Conservation (phyloP, 208 protist species). For the Crithidia brevicula region DNA sequence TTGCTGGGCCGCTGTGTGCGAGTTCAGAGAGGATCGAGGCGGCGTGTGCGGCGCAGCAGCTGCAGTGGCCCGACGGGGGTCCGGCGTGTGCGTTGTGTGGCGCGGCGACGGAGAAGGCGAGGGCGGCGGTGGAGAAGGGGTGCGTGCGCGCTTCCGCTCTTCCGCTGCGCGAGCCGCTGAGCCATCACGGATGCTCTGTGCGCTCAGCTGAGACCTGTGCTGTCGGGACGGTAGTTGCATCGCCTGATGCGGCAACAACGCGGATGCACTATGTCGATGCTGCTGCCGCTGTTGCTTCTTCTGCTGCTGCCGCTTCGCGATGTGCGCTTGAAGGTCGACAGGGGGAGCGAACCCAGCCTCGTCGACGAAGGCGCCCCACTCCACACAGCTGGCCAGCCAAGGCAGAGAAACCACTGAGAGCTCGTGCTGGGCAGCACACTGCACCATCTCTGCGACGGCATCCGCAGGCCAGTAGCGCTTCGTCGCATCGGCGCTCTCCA, state of each 20-base stretch:
- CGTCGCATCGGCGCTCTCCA: background rate
- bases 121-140: background rate
- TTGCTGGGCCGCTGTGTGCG: too few relatives aligned
- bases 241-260: background rate
- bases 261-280: background rate
- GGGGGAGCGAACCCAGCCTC: slow-evolving; percentile 29
- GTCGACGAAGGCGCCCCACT: slow-evolving; percentile 75
- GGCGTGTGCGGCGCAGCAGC: slow-evolving; percentile 17
- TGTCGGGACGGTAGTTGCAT: background rate
- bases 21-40: background rate
- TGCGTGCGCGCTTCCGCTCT: slow-evolving; percentile 2
- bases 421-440: slow-evolving; percentile 23
- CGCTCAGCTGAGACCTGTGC: background rate
- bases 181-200: slow-evolving; percentile 14
- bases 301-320: slow-evolving; percentile 5
- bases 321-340: slow-evolving; percentile 1
- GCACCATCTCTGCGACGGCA: slow-evolving; percentile 4
- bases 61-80: slow-evolving; percentile 1
- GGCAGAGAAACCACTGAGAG: slow-evolving; percentile 46
- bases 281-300: background rate
- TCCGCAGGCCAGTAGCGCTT: slow-evolving; percentile 30
- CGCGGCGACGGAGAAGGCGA: background rate
- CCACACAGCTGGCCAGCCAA: slow-evolving; percentile 57
- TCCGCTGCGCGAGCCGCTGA: background rate
- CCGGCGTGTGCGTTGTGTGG: background rate